phyloP scores from a whole-genome alignment of 345 rosid species.

The Litchi chinensis region DNA sequence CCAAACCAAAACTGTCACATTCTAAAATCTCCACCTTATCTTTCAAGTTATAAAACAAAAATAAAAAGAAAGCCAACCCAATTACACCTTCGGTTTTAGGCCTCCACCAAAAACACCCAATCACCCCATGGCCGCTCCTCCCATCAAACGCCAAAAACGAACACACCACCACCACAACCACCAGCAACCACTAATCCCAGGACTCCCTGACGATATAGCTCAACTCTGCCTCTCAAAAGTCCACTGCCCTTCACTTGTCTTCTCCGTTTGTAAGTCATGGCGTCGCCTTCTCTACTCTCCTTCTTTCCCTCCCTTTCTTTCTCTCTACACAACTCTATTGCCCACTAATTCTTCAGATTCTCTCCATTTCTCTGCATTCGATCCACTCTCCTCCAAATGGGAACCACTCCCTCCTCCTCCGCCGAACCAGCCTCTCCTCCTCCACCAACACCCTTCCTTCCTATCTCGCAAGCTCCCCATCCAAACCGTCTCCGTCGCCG shows the following conservation, averaged over 20 bases:
- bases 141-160: constrained; percentile 33
- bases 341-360: constrained; percentile 28
- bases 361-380: constrained; percentile 39
- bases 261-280: constrained; percentile 58
- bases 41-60: neutral
- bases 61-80: too few relatives aligned
- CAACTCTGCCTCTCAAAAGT: constrained; percentile 46
- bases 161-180: constrained; percentile 11
- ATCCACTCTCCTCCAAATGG: constrained; percentile 48
- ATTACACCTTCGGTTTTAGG: too few relatives aligned
- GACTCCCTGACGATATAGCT: constrained; percentile 53
- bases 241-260: constrained; percentile 40
- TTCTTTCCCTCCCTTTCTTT: constrained; percentile 49
- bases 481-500: constrained; percentile 45
- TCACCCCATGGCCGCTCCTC: constrained; percentile 1
- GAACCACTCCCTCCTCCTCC: constrained; percentile 46
- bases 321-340: constrained; percentile 46
- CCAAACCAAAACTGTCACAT: neutral
- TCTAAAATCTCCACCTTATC: neutral
- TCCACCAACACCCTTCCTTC: constrained; percentile 51
- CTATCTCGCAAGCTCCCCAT: constrained; percentile 47
- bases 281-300: constrained; percentile 52
- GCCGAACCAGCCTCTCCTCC: constrained; percentile 39
- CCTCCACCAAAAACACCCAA: neutral
- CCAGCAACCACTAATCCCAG: constrained; percentile 40